Conservation (phyloP, 148 eudicot genomes). For the Cornus florida region DNA sequence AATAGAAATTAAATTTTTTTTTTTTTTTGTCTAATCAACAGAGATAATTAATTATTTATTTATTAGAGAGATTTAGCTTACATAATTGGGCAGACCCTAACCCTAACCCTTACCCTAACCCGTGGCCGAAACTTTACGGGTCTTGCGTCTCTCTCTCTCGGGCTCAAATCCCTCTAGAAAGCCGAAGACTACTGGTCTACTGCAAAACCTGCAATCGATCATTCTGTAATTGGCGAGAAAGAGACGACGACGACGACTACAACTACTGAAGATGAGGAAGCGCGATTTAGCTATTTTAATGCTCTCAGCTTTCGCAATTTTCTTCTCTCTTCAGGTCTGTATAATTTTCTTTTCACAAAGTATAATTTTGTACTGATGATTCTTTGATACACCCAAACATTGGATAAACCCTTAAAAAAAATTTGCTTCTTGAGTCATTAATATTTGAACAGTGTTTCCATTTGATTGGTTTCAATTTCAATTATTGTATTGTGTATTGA, state of each 20-base stretch:
- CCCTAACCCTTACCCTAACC: not conserved
- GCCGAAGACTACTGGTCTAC: not conserved
- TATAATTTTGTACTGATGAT: not conserved
- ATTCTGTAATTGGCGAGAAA: not conserved
- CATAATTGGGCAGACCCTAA: too few species aligned
- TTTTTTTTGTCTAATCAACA: too few species aligned
- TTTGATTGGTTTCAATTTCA: not conserved
- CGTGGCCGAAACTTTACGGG: not conserved
- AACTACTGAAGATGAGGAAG: slow-evolving; percentile 62
- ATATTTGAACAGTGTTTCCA: not conserved
- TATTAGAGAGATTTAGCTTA: too few species aligned
- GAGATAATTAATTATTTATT: too few species aligned
- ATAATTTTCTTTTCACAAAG: not conserved
- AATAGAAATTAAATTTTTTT: too few species aligned
- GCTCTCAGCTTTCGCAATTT: slow-evolving; percentile 93
- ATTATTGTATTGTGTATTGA: not conserved
- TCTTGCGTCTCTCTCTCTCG: not conserved
- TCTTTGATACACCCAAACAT: not conserved
- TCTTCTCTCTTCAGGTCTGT: slow-evolving; percentile 93
- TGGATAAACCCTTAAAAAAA: not conserved
- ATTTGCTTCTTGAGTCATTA: not conserved
- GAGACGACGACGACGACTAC: slow-evolving; percentile 10
- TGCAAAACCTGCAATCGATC: not conserved
- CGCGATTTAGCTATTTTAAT: slow-evolving; percentile 90
- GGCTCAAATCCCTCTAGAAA: not conserved